These are phyloP conservation scores for Fusarium papillatum DNA, from an alignment of 2,329 filamentous ascomycete genomes.

Conservation along the genomic window DNA sequence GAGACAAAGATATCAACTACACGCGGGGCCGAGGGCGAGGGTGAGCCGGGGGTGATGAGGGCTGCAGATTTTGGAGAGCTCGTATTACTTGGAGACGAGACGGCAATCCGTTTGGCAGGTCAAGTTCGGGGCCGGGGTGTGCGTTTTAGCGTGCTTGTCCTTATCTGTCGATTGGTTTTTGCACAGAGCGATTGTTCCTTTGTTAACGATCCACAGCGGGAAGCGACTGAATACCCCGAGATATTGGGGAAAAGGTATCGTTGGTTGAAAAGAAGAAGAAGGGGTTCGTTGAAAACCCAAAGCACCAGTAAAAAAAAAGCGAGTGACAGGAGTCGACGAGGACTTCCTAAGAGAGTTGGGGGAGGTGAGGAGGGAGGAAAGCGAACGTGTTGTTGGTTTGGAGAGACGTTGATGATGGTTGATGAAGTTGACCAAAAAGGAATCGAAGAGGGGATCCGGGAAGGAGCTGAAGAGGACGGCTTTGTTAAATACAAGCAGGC, in stretches of 20 bases:
- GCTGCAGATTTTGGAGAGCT: constrained; percentile 23
- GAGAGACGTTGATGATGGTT: constrained; percentile 41
- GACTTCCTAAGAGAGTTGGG: constrained; percentile 70
- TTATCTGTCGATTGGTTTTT: constrained; percentile 32
- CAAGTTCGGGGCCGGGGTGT: constrained; percentile 10
- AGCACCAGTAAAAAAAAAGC: constrained; percentile 73
- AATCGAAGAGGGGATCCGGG: constrained; percentile 42
- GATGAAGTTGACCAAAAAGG: constrained; percentile 44
- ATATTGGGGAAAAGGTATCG: constrained; percentile 52
- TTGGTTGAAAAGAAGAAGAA: constrained; percentile 24
- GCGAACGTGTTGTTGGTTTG: constrained; percentile 60
- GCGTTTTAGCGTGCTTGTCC: constrained; percentile 30
- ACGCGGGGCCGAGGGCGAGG: constrained; percentile 31
- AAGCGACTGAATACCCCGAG: constrained; percentile 37
- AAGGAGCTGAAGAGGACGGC: constrained; percentile 43
- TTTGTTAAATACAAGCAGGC: constrained; percentile 49
- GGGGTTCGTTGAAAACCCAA: constrained; percentile 45
- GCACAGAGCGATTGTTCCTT: constrained; percentile 36
- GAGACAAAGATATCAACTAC: constrained; percentile 38
- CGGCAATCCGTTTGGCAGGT: constrained; percentile 23
- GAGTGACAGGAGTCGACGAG: constrained; percentile 83
- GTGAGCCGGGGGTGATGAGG: constrained; percentile 23
- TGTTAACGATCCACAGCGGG: constrained; percentile 26
- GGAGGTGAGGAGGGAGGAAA: constrained; percentile 57
- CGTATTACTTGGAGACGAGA: constrained; percentile 31